Conservation (phyloP, 345 rosid genomes). For the Euphorbia tirucalli region DNA sequence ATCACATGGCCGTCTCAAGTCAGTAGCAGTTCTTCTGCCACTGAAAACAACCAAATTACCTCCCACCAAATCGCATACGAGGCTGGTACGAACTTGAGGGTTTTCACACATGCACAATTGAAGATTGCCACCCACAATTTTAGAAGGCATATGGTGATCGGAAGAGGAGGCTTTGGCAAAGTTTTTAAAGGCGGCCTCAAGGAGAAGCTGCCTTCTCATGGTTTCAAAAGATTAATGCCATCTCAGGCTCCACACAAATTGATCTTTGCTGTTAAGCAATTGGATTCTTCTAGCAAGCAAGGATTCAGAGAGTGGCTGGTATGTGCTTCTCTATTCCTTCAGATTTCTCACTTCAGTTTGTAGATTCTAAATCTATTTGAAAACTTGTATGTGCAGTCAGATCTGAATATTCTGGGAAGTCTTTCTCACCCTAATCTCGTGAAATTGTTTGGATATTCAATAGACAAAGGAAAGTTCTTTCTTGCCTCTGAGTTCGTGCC, state of each 20-base stretch:
- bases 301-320: slow-evolving; percentile 17
- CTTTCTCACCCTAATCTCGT: slow-evolving; percentile 16
- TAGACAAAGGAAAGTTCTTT: background rate
- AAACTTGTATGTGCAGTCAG: slow-evolving; percentile 8
- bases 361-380: too few species aligned
- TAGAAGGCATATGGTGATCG: slow-evolving; percentile 3
- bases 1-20: slow-evolving; percentile 14
- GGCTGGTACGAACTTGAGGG: background rate
- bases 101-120: slow-evolving; percentile 16
- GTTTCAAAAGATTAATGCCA: slow-evolving; percentile 1
- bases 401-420: slow-evolving; percentile 10
- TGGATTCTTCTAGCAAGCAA: slow-evolving; percentile 8
- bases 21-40: slow-evolving; percentile 5
- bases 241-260: background rate
- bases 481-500: slow-evolving; percentile 10
- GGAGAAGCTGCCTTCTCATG: slow-evolving; percentile 8
- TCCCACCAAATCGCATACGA: background rate
- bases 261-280: slow-evolving; percentile 12
- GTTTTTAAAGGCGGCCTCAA: slow-evolving; percentile 20
- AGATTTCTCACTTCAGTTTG: background rate
- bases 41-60: background rate
- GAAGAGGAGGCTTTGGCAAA: slow-evolving; percentile 23
- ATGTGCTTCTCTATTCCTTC: background rate
- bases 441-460: slow-evolving; percentile 16
- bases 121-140: slow-evolving; percentile 20